Evolutionary conservation across 345 rosid species (phyloP).

Genomic region (Carallia brachiata): DNA sequence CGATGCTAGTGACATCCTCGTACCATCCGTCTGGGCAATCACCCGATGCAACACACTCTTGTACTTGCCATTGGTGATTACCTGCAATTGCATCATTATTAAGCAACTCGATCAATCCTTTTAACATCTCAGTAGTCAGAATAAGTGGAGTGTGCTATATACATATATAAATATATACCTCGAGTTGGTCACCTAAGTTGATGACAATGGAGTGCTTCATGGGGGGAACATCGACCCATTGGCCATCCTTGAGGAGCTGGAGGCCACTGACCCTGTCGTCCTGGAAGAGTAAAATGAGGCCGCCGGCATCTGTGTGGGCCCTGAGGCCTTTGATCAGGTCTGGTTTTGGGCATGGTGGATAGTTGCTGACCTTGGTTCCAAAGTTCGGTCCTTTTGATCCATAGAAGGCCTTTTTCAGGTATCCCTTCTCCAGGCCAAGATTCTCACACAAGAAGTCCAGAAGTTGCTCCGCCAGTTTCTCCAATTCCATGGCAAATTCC

Average conservation of each 20-base stretch:
- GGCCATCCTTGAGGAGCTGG: constrained; percentile 84
- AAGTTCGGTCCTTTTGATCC: constrained; percentile 78
- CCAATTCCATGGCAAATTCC: constrained; percentile 49
- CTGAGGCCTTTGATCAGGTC: constrained; percentile 84
- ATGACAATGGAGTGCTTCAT: constrained; percentile 75
- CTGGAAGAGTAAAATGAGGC: constrained; percentile 79
- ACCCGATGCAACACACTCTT: constrained; percentile 86
- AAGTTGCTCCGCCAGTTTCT: constrained; percentile 64
- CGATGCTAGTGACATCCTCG: constrained; percentile 84
- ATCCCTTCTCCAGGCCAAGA: constrained; percentile 76
- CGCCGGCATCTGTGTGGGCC: constrained; percentile 98
- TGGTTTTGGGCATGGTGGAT: constrained; percentile 94
- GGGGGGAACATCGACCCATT: constrained; percentile 86
- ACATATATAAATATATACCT: constrained; percentile 34
- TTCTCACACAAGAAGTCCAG: constrained; percentile 70
- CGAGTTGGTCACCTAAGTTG: constrained; percentile 95
- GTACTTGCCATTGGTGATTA: constrained; percentile 86
- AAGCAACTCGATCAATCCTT: not conserved
- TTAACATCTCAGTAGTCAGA: too few relatives aligned
- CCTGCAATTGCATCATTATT: constrained; percentile 31
- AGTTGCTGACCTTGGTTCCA: constrained; percentile 86
- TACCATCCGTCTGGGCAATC: constrained; percentile 66
- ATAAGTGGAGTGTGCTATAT: too few relatives aligned
- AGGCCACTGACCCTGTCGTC: constrained; percentile 93
- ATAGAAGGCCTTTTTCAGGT: constrained; percentile 58